Percentiles rank a stretch among this genome's conserved stretches.
Conservation (phyloP, 441 rosid genomes). For the Codiaeum variegatum region DNA sequence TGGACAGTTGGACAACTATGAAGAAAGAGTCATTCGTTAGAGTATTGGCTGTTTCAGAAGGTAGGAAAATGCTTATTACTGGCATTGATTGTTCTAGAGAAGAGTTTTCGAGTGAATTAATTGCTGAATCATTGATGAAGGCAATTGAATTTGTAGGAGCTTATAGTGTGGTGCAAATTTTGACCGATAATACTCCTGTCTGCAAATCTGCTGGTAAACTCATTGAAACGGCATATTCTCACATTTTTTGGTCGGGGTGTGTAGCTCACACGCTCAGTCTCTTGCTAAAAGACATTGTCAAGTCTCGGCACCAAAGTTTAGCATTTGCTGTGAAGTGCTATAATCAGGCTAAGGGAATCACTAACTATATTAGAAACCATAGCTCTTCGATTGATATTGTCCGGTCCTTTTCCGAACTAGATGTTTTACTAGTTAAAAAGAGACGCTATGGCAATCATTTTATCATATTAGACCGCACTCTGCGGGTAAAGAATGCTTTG, state of each 20-base stretch:
- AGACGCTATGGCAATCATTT: not conserved
- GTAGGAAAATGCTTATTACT: not conserved
- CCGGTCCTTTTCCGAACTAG: not conserved
- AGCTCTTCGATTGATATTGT: not conserved
- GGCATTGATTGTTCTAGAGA: not conserved
- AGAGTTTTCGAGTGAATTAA: not conserved
- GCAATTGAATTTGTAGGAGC: not conserved
- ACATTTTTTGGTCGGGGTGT: slow-evolving; percentile 2
- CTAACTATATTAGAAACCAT: not conserved
- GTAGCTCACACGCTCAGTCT: not conserved
- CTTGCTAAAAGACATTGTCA: slow-evolving; percentile 1
- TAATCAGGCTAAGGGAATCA: not conserved
- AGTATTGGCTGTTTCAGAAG: not conserved
- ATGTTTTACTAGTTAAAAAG: not conserved
- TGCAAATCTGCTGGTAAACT: not conserved
- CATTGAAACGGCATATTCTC: not conserved
- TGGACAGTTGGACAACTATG: not conserved
- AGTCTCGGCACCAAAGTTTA: not conserved
- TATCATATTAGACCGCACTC: not conserved
- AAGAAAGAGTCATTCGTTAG: not conserved
- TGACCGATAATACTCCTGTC: not conserved
- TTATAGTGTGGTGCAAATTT: not conserved
- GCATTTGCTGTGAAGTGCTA: not conserved
- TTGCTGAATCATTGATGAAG: not conserved
- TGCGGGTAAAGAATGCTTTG: not conserved